Evolutionary conservation across 176 grass and related monocot species (phyloP).

Genomic region (Sorghum bicolor): DNA sequence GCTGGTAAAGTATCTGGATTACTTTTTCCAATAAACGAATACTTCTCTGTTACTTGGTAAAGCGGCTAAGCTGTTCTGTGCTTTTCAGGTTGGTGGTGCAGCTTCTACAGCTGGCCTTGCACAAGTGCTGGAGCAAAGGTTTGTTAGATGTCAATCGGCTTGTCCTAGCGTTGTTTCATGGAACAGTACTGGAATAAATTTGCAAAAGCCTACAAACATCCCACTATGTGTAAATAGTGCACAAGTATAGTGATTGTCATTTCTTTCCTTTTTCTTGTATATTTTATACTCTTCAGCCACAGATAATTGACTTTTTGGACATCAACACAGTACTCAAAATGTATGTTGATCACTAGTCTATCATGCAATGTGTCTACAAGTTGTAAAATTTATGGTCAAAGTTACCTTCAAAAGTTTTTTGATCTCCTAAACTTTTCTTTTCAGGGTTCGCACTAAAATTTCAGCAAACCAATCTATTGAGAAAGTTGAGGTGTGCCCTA

Average conservation of each 20-base stretch:
- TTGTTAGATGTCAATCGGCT: conserved; percentile 1
- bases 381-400: not conserved
- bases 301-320: not conserved
- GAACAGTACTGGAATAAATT: conserved; percentile 1
- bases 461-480: conserved; percentile 86
- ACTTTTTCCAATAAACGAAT: conserved; percentile 13
- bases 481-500: conserved; percentile 72
- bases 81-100: conserved; percentile 78
- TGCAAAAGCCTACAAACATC: not conserved
- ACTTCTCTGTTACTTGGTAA: not conserved
- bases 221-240: not conserved
- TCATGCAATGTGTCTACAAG: not conserved
- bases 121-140: conserved; percentile 86
- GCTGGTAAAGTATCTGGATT: conserved; percentile 51
- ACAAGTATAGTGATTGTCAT: not conserved
- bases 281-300: not conserved
- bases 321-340: not conserved
- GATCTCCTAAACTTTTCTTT: conserved; percentile 9
- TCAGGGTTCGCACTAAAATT: conserved; percentile 86
- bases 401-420: conserved; percentile 1
- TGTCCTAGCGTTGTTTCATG: not conserved
- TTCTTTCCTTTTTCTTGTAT: not conserved
- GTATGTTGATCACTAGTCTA: not conserved
- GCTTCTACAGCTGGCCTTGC: conserved; percentile 80
- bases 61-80: not conserved